Evolutionary conservation across 2,329 filamentous ascomycete genomes (phyloP).

Genomic region (Talaromyces piceae): DNA sequence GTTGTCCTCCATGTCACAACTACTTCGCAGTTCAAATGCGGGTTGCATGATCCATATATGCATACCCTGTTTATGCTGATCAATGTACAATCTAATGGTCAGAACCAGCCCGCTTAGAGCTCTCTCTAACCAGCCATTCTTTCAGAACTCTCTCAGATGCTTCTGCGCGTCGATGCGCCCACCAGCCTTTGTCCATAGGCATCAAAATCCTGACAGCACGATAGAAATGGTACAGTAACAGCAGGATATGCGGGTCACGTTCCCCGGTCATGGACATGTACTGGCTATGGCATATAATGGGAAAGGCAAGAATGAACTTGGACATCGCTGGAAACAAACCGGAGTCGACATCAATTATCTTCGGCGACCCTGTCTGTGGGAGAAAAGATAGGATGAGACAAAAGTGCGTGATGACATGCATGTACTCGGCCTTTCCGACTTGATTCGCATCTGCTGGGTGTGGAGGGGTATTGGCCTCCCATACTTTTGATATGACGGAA

Average conservation of each 20-base stretch:
- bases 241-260: slow-evolving; percentile 1
- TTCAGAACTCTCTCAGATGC: slow-evolving; percentile 3
- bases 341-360: background rate
- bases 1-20: no score
- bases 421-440: background rate
- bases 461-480: background rate
- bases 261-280: slow-evolving; percentile 6
- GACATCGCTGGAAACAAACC: background rate
- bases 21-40: no score
- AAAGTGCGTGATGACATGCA: slow-evolving; percentile 4
- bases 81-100: background rate
- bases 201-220: slow-evolving; percentile 7
- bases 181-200: slow-evolving; percentile 2
- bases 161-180: slow-evolving; percentile 7
- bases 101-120: background rate
- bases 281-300: slow-evolving; percentile 3
- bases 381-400: slow-evolving; percentile 7
- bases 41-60: no score
- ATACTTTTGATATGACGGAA: background rate
- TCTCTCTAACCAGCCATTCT: background rate
- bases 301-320: slow-evolving; percentile 6
- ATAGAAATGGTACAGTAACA: slow-evolving; percentile 8
- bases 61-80: no score
- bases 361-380: slow-evolving; percentile 1
- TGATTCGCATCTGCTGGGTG: background rate